Base-by-base conservation (phyloP, 73 alveolate genomes). In the Effrenium voratum region DNA sequence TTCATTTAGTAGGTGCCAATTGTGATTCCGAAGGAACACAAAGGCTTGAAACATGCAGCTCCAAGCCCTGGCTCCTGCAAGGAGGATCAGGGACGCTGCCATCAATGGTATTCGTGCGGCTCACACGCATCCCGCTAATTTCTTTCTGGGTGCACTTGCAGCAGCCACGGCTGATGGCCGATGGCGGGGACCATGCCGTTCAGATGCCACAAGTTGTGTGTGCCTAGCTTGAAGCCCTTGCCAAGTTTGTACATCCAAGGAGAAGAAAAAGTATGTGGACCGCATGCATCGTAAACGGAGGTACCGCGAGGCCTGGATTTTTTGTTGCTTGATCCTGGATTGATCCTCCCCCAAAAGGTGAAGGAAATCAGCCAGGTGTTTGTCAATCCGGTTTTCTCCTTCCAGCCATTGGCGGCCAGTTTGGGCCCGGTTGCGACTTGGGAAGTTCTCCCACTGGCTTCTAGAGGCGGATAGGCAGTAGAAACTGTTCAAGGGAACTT, bases 231-330 rank as follows among this genome's bases (percentile, higher is more conserved):
- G 63, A 19, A 52, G 19, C 63, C n/a, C n/a, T n/a, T n/a, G n/a
- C n/a, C n/a, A n/a, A n/a, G n/a, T n/a, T 52, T 52, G 63, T 12
- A 19, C 8, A 12, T 30, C 77, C 40, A 10, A 85, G 94, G 94
- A 85, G 59, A 85, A 85, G 94, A 85, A 85, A 44, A 85, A 85
- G 49, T 70, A 52, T 28, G 94, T 85, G 5, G 94, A 85, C 8
- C 43, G 47, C 32, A 85, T 85, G 94, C 73, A 85, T 34, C 94
- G 94, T 2, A 85, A 85, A 43, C 52, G 94, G 46, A 13, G 94
- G 45, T 85, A 19, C 60, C 70, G 94, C 36, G 94, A 85, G 94
- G 93, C 50, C 63, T 13, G 63, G 82, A 5, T 2, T 32, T 10
- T 26, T 45, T 41, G 72, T 40, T 6, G 81, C 36, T 55, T 30